Conservation (phyloP, 495 filamentous ascomycete genomes). For the Elaphomyces granulatus region DNA sequence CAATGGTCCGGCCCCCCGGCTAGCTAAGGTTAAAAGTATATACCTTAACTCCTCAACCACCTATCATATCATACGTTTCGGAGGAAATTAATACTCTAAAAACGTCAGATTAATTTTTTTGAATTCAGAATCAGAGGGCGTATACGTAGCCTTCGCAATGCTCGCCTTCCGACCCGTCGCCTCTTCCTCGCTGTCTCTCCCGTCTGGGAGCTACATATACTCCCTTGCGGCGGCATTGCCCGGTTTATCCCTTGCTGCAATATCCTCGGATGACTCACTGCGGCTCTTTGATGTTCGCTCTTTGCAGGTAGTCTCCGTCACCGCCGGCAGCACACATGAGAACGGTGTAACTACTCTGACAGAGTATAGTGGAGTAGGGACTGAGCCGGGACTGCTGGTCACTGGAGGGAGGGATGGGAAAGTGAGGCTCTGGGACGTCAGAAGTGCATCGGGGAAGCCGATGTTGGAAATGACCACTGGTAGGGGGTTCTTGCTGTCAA, state of each 20-base stretch:
- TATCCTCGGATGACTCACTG: slow-evolving; percentile 43
- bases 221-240: slow-evolving; percentile 22
- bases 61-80: no score
- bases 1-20: no score
- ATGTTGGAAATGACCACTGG: slow-evolving; percentile 27
- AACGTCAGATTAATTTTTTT: no score
- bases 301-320: slow-evolving; percentile 22
- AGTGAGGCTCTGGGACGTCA: slow-evolving; percentile 34
- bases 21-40: no score
- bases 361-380: slow-evolving; percentile 13
- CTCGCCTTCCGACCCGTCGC: slow-evolving; percentile 25
- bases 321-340: slow-evolving; percentile 23
- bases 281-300: slow-evolving; percentile 31
- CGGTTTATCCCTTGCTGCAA: slow-evolving; percentile 27
- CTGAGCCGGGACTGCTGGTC: slow-evolving; percentile 17
- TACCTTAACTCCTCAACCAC: no score
- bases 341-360: slow-evolving; percentile 31
- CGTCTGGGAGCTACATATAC: slow-evolving; percentile 39
- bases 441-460: slow-evolving; percentile 12
- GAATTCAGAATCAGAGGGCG: no score
- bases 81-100: no score
- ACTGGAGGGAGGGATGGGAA: slow-evolving; percentile 37
- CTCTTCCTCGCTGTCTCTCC: slow-evolving; percentile 31
- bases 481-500: no score
- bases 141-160: no score